phyloP scores from a whole-genome alignment of 306 rosid species.

The Cucurbita maxima region DNA sequence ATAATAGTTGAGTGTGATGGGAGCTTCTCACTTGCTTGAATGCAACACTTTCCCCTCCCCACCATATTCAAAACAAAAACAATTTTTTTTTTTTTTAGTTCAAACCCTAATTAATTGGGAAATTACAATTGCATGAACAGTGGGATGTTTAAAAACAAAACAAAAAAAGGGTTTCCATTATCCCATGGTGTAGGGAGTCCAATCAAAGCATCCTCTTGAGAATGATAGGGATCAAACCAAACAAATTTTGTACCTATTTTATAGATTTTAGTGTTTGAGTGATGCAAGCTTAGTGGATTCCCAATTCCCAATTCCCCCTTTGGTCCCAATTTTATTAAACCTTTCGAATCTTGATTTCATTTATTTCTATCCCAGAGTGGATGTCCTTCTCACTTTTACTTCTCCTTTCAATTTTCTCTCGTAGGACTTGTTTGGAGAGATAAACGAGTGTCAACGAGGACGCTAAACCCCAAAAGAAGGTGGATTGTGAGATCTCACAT shows the following conservation, averaged over 20 bases:
- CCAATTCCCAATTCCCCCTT: constrained; percentile 5
- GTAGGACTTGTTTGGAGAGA: too few species aligned
- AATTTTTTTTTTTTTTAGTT: neutral
- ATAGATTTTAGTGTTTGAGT: neutral
- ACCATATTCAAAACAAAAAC: neutral
- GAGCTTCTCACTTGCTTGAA: constrained; percentile 4
- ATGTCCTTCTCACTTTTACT: neutral
- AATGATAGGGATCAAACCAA: constrained; percentile 10
- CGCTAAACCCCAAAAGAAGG: too few species aligned
- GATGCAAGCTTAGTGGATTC: constrained; percentile 10
- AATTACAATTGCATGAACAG: neutral
- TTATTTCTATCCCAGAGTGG: neutral
- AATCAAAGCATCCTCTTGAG: constrained; percentile 5
- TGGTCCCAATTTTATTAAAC: neutral
- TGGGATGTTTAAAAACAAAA: neutral
- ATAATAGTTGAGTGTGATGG: neutral
- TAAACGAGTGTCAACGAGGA: too few species aligned
- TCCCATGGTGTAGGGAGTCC: constrained; percentile 10
- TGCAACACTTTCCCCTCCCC: constrained; percentile 2
- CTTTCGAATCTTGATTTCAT: neutral
- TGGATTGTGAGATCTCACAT: too few species aligned
- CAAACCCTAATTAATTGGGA: neutral
- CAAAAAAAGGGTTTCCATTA: neutral
- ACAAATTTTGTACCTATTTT: neutral
- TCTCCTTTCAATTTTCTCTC: neutral